These are phyloP conservation scores for Colletotrichum lini DNA, from an alignment of 2,329 filamentous ascomycete genomes.

Conservation along the genomic window DNA sequence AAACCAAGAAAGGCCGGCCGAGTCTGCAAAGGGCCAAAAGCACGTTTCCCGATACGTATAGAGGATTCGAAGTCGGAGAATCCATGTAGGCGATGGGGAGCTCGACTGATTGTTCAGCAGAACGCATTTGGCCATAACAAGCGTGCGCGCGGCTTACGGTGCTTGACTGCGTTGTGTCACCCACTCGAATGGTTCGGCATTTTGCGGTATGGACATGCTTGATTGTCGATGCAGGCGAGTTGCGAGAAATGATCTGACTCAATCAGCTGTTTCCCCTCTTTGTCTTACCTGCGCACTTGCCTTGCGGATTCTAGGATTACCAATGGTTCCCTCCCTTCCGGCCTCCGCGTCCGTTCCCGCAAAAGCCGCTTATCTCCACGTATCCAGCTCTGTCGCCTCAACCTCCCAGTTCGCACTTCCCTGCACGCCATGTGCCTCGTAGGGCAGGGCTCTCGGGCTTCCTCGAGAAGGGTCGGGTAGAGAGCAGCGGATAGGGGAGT, in stretches of 20 bases:
- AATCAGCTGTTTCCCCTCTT: conserved; percentile 16
- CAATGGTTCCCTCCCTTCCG: not conserved
- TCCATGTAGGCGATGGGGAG: not conserved
- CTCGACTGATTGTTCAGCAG: not conserved
- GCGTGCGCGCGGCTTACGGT: conserved; percentile 24
- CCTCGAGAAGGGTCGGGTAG: not conserved
- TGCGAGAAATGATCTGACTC: conserved; percentile 29
- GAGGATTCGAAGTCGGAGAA: conserved; percentile 17
- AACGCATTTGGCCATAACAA: conserved; percentile 11
- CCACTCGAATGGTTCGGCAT: conserved; percentile 4
- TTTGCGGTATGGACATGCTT: conserved; percentile 7
- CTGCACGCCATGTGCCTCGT: conserved; percentile 36
- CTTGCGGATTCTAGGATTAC: not conserved
- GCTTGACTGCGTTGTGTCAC: not conserved
- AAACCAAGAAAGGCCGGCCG: not conserved
- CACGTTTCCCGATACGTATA: conserved; percentile 9
- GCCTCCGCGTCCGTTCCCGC: not conserved
- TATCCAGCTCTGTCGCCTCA: not conserved
- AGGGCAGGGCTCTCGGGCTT: conserved; percentile 23
- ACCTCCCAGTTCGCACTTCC: conserved; percentile 13
- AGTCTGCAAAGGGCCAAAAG: conserved; percentile 15
- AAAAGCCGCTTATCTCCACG: conserved; percentile 30
- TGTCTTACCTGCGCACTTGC: not conserved
- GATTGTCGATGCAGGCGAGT: conserved; percentile 9
- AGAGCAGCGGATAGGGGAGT: conserved; percentile 5